A percentile compares a stretch with the other conserved stretches of the same genome.
These are phyloP conservation scores for Ramaria sp. DNA, from an alignment of 768 basidiomycete genomes.

Conservation along the genomic window DNA sequence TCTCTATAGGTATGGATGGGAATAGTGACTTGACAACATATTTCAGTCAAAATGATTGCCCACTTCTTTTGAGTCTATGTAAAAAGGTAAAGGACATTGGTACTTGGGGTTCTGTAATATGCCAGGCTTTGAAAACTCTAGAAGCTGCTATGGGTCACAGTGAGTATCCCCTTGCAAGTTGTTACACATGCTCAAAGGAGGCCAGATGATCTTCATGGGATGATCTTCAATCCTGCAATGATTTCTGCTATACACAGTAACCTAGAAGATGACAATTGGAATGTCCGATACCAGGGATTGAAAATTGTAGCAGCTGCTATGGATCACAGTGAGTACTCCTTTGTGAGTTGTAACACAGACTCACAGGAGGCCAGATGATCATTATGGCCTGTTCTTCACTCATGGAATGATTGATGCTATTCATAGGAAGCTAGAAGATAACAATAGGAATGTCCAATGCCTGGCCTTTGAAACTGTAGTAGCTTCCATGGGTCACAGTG, in stretches of 20 bases:
- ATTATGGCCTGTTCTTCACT: not conserved
- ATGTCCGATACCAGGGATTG: not conserved
- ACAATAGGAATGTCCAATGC: not conserved
- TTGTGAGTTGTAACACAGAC: not conserved
- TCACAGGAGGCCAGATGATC: not conserved
- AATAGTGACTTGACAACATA: too few species aligned
- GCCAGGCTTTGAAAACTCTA: not conserved
- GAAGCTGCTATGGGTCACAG: not conserved
- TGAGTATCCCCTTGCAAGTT: not conserved
- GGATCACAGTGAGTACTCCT: not conserved
- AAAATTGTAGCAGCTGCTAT: not conserved
- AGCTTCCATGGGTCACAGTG: not conserved
- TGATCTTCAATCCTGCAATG: not conserved
- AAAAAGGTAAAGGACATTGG: too few species aligned
- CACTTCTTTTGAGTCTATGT: not conserved
- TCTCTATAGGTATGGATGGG: too few species aligned
- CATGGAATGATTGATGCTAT: not conserved
- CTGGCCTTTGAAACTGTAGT: not conserved
- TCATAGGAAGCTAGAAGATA: not conserved
- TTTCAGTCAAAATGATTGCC: not conserved
- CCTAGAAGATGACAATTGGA: not conserved
- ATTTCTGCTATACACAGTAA: not conserved
- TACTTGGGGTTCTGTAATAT: too few species aligned
- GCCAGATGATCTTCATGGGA: not conserved
- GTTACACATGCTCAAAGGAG: not conserved